These are phyloP conservation scores for Tetrahymena borealis DNA, from an alignment of 73 alveolate species.

Conservation along the genomic window DNA sequence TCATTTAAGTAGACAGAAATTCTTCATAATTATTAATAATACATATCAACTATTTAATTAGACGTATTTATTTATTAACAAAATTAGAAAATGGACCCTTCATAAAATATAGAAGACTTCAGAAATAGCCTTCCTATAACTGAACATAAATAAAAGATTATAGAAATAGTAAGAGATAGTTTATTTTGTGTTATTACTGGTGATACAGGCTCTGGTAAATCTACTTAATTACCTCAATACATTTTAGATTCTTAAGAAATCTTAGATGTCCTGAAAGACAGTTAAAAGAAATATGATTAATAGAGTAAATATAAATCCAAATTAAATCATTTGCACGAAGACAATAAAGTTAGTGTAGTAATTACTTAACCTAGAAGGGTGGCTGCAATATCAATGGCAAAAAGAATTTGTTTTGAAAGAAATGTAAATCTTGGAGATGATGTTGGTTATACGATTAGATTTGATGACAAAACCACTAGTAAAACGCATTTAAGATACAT, in stretches of 20 bases:
- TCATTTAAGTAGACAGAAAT: background rate
- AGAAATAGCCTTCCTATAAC: conserved; percentile 27
- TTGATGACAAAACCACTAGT: conserved; percentile 62
- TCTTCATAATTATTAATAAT: background rate
- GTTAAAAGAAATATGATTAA: conserved; percentile 71
- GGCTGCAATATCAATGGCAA: conserved; percentile 94
- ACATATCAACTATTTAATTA: background rate
- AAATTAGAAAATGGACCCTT: background rate
- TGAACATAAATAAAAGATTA: conserved; percentile 29
- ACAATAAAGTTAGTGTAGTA: conserved; percentile 55
- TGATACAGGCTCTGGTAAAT: conserved; percentile 76
- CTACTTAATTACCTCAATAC: conserved; percentile 60
- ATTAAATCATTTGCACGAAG: conserved; percentile 35
- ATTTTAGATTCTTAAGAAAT: conserved; percentile 22
- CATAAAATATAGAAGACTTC: conserved; percentile 7
- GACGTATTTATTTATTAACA: background rate
- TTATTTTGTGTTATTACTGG: conserved; percentile 45
- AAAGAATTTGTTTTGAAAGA: conserved; percentile 91
- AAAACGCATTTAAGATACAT: conserved; percentile 77
- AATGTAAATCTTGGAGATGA: conserved; percentile 71
- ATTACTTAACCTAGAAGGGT: conserved; percentile 97
- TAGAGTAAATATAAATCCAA: conserved; percentile 70
- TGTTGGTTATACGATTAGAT: conserved; percentile 89
- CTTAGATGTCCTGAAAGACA: conserved; percentile 27
- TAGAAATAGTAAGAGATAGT: conserved; percentile 1